Conservation (phyloP, 2,329 filamentous ascomycete genomes). For the Neonectria ditissima region DNA sequence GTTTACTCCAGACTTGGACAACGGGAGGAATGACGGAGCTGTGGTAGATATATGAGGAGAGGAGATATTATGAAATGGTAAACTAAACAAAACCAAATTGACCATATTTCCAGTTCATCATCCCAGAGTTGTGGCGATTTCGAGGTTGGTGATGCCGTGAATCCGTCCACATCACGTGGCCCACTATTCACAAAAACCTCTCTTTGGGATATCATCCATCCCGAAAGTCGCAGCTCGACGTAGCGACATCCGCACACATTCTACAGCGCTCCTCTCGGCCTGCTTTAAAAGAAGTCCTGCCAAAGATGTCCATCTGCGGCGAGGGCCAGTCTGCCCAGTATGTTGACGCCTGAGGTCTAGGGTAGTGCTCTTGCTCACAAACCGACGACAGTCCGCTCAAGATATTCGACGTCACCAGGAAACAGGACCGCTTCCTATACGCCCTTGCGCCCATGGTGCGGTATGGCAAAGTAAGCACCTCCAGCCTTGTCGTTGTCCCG, state of each 20-base stretch:
- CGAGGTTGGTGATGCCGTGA: background rate
- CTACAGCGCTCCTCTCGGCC: too few species aligned
- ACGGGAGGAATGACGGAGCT: slow-evolving; percentile 15
- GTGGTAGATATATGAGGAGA: background rate
- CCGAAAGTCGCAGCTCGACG: background rate
- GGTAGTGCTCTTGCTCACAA: slow-evolving; percentile 35
- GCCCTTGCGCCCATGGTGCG: slow-evolving; percentile 77
- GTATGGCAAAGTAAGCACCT: slow-evolving; percentile 65
- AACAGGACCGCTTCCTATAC: slow-evolving; percentile 65
- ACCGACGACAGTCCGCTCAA: slow-evolving; percentile 63
- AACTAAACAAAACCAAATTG: background rate
- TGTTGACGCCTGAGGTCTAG: slow-evolving; percentile 30
- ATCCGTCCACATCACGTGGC: slow-evolving; percentile 28
- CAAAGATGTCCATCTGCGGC: slow-evolving; percentile 34
- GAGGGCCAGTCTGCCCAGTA: slow-evolving; percentile 41
- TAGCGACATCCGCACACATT: too few species aligned
- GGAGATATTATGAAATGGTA: background rate
- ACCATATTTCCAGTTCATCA: too few species aligned
- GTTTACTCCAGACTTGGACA: slow-evolving; percentile 40
- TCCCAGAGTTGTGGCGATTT: background rate
- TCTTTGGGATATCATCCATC: slow-evolving; percentile 14
- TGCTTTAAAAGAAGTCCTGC: background rate
- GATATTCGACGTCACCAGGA: slow-evolving; percentile 67
- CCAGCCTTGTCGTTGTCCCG: background rate
- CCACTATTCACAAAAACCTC: slow-evolving; percentile 18